These are phyloP conservation scores for Cryptosporidium bovis DNA, from an alignment of 169 alveolate species.

Conservation along the genomic window DNA sequence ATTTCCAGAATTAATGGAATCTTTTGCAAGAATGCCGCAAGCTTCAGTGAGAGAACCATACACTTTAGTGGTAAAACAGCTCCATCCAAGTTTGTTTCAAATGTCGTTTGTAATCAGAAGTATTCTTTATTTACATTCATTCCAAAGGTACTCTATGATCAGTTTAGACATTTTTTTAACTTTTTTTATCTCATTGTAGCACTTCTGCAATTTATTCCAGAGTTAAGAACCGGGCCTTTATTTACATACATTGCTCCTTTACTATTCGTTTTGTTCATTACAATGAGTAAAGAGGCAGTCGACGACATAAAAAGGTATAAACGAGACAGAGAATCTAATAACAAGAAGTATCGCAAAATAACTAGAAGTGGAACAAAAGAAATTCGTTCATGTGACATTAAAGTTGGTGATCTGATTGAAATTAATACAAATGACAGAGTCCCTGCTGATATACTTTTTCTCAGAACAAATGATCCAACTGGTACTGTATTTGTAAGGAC, in stretches of 20 bases:
- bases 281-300: conserved; percentile 94
- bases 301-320: conserved; percentile 91
- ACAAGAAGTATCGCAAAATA: conserved; percentile 82
- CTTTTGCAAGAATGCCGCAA: neutral
- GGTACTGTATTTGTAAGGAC: conserved; percentile 93
- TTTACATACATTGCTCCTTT: conserved; percentile 96
- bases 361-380: conserved; percentile 79
- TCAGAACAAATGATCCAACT: conserved; percentile 86
- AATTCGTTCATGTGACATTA: conserved; percentile 86
- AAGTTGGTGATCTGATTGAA: conserved; percentile 92
- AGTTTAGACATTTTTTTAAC: conserved; percentile 93
- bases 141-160: conserved; percentile 92
- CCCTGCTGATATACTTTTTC: conserved; percentile 96
- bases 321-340: conserved; percentile 85
- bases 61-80: conserved; percentile 36
- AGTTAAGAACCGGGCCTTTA: conserved; percentile 93
- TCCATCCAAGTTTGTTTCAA: conserved; percentile 76
- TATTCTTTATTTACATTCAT: conserved; percentile 89
- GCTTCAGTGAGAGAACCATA: conserved; percentile 36
- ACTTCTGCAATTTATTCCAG: conserved; percentile 91
- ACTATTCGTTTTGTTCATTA: conserved; percentile 89
- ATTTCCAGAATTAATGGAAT: neutral
- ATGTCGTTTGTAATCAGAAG: conserved; percentile 89
- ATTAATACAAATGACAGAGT: conserved; percentile 92
- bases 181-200: conserved; percentile 93